Evolutionary conservation across 78 protist species (phyloP).

Genomic region (Dictyostelium intermedium): DNA sequence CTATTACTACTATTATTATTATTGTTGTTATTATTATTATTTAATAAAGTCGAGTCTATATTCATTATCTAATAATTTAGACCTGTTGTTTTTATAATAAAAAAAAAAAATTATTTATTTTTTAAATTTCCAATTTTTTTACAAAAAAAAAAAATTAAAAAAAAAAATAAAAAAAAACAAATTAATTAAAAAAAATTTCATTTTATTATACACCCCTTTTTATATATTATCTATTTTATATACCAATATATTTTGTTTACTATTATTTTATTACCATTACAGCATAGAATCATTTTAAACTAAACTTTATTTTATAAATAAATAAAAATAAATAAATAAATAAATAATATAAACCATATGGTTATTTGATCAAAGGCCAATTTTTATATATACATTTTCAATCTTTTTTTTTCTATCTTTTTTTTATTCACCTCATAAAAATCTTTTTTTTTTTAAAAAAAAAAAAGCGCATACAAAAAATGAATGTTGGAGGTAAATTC

Average conservation of each 20-base stretch:
- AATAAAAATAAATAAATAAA: not conserved
- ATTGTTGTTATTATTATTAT: not conserved
- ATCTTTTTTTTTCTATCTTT: not conserved
- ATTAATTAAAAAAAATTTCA: not conserved
- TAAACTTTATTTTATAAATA: no score
- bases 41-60: not conserved
- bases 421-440: not conserved
- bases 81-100: not conserved
- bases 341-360: not conserved
- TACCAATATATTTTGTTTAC: not conserved
- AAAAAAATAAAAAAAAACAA: not conserved
- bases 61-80: not conserved
- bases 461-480: not conserved
- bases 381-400: not conserved
- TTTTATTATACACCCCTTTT: not conserved
- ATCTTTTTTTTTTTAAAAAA: not conserved
- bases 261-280: not conserved
- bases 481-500: constrained; percentile 51
- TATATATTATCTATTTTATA: not conserved
- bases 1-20: not conserved
- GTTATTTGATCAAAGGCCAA: not conserved
- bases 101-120: not conserved
- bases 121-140: not conserved
- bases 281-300: not conserved
- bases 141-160: not conserved